Evolutionary conservation across 1,139 yeast species (phyloP), one percentile per base, ranked within the genome.

Genomic region (Hanseniaspora uvarum): DNA sequence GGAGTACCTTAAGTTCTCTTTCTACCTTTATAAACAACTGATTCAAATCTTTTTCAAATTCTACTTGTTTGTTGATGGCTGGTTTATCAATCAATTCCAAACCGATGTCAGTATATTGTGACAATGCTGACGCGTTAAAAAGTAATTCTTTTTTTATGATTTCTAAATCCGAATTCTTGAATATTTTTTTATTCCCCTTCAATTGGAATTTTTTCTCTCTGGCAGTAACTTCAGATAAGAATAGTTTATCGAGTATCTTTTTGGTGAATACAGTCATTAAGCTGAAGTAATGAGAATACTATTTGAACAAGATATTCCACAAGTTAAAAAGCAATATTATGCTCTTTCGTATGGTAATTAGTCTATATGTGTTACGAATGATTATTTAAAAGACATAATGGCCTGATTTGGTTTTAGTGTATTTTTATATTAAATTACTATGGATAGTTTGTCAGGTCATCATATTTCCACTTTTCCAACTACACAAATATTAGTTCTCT

Each of bases 81-180:
- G 21, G 6, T 26, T 41, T 41, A 7, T 14, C 26, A 19, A 31
- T 31, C 12, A 31, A 18, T 19, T n/a, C 26, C 5, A 41, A 28
- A 28, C 34, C 24, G 23, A 28, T 41, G 11, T 28, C 36, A 16
- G 19, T 28, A 18, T 26, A 19, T 5, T 16, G 34, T 19, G 46
- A 18, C 34, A 28, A 18, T 18, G 24, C 34, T 28, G 34, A 41
- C 36, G 36, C 46, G 36, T 44, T 44, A 5, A 18, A 7, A 21
- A 44, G 37, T 31, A 44, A 1, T 28, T 41, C 46, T 44, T 21
- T 44, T 44, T 40, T 48, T 33, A 18, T 46, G 30, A 23, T 48
- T 40, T 48, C 46, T 48, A 48, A 48, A 30, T 48, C 52, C 46
- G 52, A 48, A 48, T 48, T 40, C 31, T 48, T 48, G 39, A 37